These are phyloP conservation scores for Castanopsis chinensis DNA, from an alignment of 306 rosid species.

Conservation along the genomic window DNA sequence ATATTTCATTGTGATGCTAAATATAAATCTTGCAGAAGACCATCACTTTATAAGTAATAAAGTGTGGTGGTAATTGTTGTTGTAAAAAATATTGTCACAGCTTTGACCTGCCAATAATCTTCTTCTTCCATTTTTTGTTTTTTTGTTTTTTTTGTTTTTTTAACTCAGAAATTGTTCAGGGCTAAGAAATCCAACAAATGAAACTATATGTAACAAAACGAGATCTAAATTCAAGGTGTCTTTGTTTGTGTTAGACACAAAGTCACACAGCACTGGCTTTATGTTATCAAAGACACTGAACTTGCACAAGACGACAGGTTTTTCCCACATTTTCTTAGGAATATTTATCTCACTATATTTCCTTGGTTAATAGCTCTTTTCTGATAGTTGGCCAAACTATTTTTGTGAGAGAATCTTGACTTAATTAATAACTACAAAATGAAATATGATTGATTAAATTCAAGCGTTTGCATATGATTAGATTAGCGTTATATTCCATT, in stretches of 20 bases:
- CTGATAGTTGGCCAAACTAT: background rate
- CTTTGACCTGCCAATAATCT: no score
- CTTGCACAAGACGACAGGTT: conserved; percentile 9
- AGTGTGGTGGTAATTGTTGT: background rate
- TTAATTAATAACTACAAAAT: no score
- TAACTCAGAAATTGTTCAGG: background rate
- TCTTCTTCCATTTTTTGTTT: no score
- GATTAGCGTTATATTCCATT: no score
- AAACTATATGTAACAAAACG: background rate
- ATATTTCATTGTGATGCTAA: background rate
- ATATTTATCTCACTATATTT: background rate
- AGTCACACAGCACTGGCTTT: background rate
- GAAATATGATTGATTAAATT: no score
- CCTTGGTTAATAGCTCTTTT: conserved; percentile 1
- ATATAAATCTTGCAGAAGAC: background rate
- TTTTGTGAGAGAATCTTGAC: no score
- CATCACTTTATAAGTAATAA: background rate
- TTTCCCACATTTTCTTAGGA: background rate
- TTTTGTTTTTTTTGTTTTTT: no score
- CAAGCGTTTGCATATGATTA: no score
- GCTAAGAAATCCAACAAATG: background rate
- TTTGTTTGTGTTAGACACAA: background rate
- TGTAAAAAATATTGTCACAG: background rate
- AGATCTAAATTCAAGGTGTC: background rate
- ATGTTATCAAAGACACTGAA: conserved; percentile 5